phyloP scores from a whole-genome alignment of 495 filamentous ascomycete genomes.

The Pseudevernia furfuracea region DNA sequence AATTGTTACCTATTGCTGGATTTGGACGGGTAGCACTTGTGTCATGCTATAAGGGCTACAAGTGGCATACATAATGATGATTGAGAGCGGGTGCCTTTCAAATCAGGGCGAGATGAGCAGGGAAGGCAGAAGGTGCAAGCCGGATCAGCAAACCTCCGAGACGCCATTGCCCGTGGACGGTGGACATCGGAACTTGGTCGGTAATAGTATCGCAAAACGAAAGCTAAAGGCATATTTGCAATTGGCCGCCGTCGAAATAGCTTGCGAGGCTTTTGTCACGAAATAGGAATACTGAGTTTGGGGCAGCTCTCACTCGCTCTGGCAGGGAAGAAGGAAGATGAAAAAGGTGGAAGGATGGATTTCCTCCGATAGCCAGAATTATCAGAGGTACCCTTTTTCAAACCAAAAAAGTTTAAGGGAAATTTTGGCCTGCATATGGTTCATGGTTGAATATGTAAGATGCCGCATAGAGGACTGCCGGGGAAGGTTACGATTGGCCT shows the following conservation, averaged over 20 bases:
- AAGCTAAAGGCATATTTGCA: no score
- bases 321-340: neutral
- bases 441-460: neutral
- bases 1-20: neutral
- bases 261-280: neutral
- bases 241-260: no score
- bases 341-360: no score
- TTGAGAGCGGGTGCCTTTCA: neutral
- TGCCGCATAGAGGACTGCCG: neutral
- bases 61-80: neutral
- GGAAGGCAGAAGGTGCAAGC: neutral
- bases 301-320: neutral
- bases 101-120: neutral
- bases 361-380: neutral
- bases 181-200: neutral
- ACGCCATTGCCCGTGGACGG: neutral
- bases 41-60: neutral
- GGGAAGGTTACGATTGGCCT: neutral
- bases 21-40: neutral
- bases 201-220: no score
- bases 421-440: neutral
- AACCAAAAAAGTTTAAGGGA: no score
- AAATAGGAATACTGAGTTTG: neutral
- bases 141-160: neutral
- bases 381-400: no score